Evolutionary conservation across 306 rosid species (phyloP), one percentile per base, ranked within the genome.

Genomic region (Herpetospermum pedunculosum): DNA sequence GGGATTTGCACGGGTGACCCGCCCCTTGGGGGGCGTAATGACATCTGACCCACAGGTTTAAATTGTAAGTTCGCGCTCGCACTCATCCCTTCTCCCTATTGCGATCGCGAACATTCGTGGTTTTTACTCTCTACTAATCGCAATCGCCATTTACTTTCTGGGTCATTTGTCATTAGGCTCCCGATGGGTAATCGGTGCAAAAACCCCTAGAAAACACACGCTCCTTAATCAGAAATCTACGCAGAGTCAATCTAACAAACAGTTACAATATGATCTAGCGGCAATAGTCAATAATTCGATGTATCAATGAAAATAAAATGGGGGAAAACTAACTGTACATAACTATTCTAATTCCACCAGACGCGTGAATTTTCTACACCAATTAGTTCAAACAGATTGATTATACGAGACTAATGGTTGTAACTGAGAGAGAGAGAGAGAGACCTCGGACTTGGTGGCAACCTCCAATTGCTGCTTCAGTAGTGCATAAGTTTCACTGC

Each of bases 401-500:
- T 34, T 40, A n/a, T 38, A 38, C 34, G n/a, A n/a, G 34, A 65
- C 34, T 23, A 10, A 4, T 0, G 8, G 34, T 44, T 1, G 21
- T 14, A 23, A 62, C 15, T 32, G 44, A 5, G n/a, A 34, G 18
- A 18, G 14, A 12, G 55, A 25, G 63, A 58, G 15, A 50, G 50
- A 5, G 32, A 91, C 99, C 99, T 94, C 99, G 0, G 96, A 87
- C 83, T 89, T 88, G 23, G 96, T 90, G 29, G 97, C 99, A 2
- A 89, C 90, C 76, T 94, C 92, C 96, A 94, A 84, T 79, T 88
- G 87, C 75, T 88, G 96, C 83, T 94, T 94, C 71, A 94, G 73
- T 57, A 91, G 79, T 3, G 96, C 99, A 37, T 92, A 89, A 30
- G 95, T 84, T 53, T 85, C 95, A 69, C 90, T 85, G 63, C 96